Percentiles rank a stretch among this genome's conserved stretches.
These are phyloP conservation scores for Clonostachys rosea DNA, from an alignment of 2,329 filamentous ascomycete genomes.

Conservation along the genomic window DNA sequence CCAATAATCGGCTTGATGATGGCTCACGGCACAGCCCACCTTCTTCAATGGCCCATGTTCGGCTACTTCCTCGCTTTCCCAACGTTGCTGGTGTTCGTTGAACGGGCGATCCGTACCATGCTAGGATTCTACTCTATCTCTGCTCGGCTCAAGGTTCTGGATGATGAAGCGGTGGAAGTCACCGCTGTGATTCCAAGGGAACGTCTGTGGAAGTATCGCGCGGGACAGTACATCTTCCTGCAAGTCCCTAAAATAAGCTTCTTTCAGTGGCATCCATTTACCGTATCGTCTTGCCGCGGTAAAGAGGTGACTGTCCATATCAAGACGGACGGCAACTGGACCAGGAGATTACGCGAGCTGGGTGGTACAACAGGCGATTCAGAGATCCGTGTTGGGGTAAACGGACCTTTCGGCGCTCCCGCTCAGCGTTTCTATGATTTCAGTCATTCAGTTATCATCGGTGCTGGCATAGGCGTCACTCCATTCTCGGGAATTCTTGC, in stretches of 20 bases:
- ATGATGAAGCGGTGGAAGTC: slow-evolving; percentile 47
- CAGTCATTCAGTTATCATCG: slow-evolving; percentile 49
- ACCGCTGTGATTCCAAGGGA: slow-evolving; percentile 40
- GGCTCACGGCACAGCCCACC: slow-evolving; percentile 44
- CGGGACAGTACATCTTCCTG: slow-evolving; percentile 53
- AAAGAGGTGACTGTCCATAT: slow-evolving; percentile 50
- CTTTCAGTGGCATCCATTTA: slow-evolving; percentile 58
- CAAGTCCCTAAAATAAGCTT: slow-evolving; percentile 46
- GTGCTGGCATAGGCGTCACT: slow-evolving; percentile 52
- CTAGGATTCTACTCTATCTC: slow-evolving; percentile 42
- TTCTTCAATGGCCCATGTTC: slow-evolving; percentile 51
- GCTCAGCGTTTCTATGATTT: slow-evolving; percentile 56
- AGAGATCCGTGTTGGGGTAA: slow-evolving; percentile 44
- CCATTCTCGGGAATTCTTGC: slow-evolving; percentile 53
- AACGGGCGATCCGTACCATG: slow-evolving; percentile 37
- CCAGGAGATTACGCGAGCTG: slow-evolving; percentile 35
- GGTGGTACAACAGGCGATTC: slow-evolving; percentile 24
- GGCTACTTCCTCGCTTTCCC: slow-evolving; percentile 52
- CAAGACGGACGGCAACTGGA: slow-evolving; percentile 56
- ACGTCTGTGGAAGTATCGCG: slow-evolving; percentile 45
- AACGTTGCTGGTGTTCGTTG: slow-evolving; percentile 41
- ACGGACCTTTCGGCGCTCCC: slow-evolving; percentile 53
- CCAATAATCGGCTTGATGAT: slow-evolving; percentile 51
- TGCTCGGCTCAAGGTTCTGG: slow-evolving; percentile 41
- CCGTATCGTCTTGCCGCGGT: slow-evolving; percentile 48